Base-by-base conservation (phyloP, 2,329 filamentous ascomycete genomes). In the Grosmannia huntii region DNA sequence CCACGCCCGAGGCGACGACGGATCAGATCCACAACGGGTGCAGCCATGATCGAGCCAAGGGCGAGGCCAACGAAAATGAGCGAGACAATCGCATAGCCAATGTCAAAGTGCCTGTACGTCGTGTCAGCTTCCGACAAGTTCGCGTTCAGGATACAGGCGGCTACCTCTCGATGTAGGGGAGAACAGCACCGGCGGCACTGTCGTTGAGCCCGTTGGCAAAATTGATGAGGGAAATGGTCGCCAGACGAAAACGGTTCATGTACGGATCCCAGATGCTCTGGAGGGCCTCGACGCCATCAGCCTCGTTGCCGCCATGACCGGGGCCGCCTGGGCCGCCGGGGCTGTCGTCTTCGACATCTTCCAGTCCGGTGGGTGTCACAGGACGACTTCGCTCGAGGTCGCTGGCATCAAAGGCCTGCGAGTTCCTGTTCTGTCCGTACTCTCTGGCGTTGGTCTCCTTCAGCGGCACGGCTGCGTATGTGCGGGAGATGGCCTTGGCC, bases 21-120 rank as follows among this genome's bases (percentile, higher is more conserved):
- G 4, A 90, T 72, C 1, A 72, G 69, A 65, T 90, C 85, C n/a
- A 86, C 79, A 61, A 86, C 76, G 44, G 85, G 80, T 1, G 89
- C 89, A 1, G 86, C 85, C 14, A 78, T 69, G 66, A 95, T 84
- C 72, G 90, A 95, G 19, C 89, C 89, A 5, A 85, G 63, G 0
- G 89, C 88, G 64, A 88, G 88, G 51, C 85, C 81, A 33, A 94
- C 80, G 73, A 94, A 95, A 66, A 95, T 88, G 44, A 92, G 74
- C 2, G 89, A 92, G 3, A 94, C 87, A 10, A 89, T 71, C 2
- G 84, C 86, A 68, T 94, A 92, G 49, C 85, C 85, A 58, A 94
- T 89, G 59, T 76, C 64, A 66, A 92, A 95, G 65, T 87, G 69
- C 51, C 78, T 82, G 48, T 7, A 44, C 4, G 16, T 41, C 7